Percentiles rank a stretch among this genome's conserved stretches.
phyloP scores from a whole-genome alignment of 2,329 filamentous ascomycete species.

The Orbilia javanica region DNA sequence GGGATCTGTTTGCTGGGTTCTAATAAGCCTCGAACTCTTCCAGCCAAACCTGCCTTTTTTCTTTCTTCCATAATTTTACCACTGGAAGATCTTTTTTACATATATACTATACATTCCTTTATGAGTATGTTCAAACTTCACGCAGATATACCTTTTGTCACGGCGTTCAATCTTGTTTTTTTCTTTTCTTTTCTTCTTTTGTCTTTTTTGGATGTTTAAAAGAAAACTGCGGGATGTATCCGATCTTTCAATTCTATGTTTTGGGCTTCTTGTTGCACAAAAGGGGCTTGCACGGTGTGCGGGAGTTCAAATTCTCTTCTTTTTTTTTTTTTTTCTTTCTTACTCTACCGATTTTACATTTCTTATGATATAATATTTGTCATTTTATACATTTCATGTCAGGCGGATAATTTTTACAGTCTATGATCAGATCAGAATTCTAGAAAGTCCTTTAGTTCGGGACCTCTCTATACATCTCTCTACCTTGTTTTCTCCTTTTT shows the following conservation, averaged over 20 bases:
- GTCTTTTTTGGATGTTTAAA: slow-evolving; percentile 37
- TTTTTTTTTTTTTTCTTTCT: neutral
- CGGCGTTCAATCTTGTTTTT: slow-evolving; percentile 24
- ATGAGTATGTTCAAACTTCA: slow-evolving; percentile 34
- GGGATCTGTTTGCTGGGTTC: slow-evolving; percentile 68
- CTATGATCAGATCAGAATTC: slow-evolving; percentile 22
- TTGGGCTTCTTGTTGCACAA: slow-evolving; percentile 41
- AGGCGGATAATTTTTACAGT: slow-evolving; percentile 11
- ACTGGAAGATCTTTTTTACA: neutral
- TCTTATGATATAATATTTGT: slow-evolving; percentile 13
- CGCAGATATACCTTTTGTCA: slow-evolving; percentile 32
- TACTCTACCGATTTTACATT: slow-evolving; percentile 9
- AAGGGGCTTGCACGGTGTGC: slow-evolving; percentile 49
- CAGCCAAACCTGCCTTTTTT: neutral
- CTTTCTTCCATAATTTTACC: neutral
- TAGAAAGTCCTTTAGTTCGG: slow-evolving; percentile 9
- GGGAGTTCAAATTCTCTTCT: slow-evolving; percentile 33
- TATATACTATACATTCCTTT: slow-evolving; percentile 12
- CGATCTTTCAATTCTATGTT: slow-evolving; percentile 41
- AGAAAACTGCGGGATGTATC: slow-evolving; percentile 23
- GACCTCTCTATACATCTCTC: too few species aligned
- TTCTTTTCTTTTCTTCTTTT: too few species aligned
- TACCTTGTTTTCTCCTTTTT: slow-evolving; percentile 1
- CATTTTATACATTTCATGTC: neutral
- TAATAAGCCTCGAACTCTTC: slow-evolving; percentile 60